A percentile compares a stretch with the other conserved stretches of the same genome.
These are phyloP conservation scores for Amanita rimosa DNA, from an alignment of 768 basidiomycete genomes.

Conservation along the genomic window DNA sequence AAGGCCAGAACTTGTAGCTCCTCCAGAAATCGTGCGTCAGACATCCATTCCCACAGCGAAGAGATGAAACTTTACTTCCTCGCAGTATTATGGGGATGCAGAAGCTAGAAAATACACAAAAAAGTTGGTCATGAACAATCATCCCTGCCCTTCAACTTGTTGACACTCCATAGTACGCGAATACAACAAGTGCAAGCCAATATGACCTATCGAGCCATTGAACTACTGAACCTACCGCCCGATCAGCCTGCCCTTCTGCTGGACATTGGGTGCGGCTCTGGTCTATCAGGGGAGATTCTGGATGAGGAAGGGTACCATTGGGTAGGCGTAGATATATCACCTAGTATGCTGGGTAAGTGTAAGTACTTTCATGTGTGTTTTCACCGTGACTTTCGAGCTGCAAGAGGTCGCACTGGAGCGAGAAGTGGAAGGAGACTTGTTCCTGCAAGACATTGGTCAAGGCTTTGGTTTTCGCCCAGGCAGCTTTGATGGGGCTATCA, in stretches of 20 bases:
- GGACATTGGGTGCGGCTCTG: constrained; percentile 97
- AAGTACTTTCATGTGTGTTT: neutral
- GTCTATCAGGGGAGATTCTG: constrained; percentile 90
- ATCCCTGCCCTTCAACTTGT: constrained; percentile 1
- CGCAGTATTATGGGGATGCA: constrained; percentile 89
- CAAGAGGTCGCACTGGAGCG: constrained; percentile 91
- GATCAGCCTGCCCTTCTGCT: constrained; percentile 78
- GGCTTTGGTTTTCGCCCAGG: constrained; percentile 96
- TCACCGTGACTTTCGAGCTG: neutral
- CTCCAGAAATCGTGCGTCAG: constrained; percentile 75
- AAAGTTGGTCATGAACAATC: constrained; percentile 46
- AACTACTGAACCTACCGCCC: constrained; percentile 74
- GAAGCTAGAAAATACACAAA: constrained; percentile 96
- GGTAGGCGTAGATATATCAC: constrained; percentile 91
- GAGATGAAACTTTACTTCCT: neutral
- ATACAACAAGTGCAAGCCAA: constrained; percentile 95
- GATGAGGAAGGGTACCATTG: constrained; percentile 91
- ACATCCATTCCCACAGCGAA: neutral
- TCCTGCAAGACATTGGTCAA: constrained; percentile 96
- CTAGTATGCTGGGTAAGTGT: constrained; percentile 89
- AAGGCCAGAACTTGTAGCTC: constrained; percentile 78
- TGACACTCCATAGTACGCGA: constrained; percentile 54
- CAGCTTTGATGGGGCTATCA: constrained; percentile 96
- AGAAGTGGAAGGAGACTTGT: constrained; percentile 92
- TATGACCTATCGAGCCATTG: constrained; percentile 94